These are phyloP conservation scores for Pinus taeda DNA, from an alignment of 75 land plant species.

Conservation along the genomic window DNA sequence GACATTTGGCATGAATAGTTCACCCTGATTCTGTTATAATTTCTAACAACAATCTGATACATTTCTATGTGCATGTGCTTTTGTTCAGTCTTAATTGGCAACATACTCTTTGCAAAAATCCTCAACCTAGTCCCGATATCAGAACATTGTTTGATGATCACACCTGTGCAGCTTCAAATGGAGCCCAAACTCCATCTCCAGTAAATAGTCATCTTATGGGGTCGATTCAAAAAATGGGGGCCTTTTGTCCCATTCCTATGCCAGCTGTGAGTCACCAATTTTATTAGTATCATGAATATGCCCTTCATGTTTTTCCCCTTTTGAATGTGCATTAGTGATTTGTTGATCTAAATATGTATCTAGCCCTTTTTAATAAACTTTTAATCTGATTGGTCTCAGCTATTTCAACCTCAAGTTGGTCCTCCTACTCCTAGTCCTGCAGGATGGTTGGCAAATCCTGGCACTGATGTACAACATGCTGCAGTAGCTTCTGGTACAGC, in stretches of 20 bases:
- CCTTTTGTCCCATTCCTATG: not conserved
- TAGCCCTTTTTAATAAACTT: not conserved
- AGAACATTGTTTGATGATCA: slow-evolving; percentile 78
- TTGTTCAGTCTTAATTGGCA: slow-evolving; percentile 80
- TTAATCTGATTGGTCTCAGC: slow-evolving; percentile 32
- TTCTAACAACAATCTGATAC: too few species aligned
- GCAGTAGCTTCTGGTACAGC: slow-evolving; percentile 50
- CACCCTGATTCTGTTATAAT: too few species aligned
- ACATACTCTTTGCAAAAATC: slow-evolving; percentile 77
- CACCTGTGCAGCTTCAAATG: slow-evolving; percentile 77
- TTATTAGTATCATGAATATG: too few species aligned
- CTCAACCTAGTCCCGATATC: too few species aligned
- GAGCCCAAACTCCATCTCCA: slow-evolving; percentile 46
- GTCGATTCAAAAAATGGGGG: not conserved
- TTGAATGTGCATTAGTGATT: not conserved
- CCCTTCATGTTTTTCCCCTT: not conserved
- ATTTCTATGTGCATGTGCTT: too few species aligned
- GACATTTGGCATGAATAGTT: not conserved
- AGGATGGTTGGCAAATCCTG: slow-evolving; percentile 75
- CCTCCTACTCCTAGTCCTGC: slow-evolving; percentile 58
- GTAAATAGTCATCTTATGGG: not conserved
- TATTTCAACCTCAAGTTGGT: slow-evolving; percentile 51
- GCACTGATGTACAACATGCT: slow-evolving; percentile 46
- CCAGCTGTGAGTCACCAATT: not conserved
- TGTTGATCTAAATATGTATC: not conserved